Evolutionary conservation across 2,329 filamentous ascomycete genomes (phyloP).

Genomic region (Pestalotiopsis fici): DNA sequence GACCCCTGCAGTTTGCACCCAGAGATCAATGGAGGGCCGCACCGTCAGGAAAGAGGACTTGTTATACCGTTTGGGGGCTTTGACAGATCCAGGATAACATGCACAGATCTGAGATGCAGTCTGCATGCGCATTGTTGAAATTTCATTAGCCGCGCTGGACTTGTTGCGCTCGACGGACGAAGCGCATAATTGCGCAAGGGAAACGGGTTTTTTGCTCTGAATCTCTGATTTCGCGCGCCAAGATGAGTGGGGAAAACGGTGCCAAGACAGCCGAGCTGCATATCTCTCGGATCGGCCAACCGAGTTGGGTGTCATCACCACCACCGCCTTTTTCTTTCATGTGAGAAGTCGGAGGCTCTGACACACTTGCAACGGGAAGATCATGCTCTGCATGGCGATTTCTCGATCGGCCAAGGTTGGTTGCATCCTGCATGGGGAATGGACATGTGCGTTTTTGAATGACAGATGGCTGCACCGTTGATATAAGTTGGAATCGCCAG

Average conservation of each 20-base stretch:
- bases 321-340: not conserved
- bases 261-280: not conserved
- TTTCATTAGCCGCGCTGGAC: not conserved
- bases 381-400: not conserved
- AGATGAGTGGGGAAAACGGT: not conserved
- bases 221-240: not conserved
- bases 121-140: not conserved
- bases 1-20: not conserved
- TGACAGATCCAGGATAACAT: not conserved
- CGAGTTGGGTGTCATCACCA: conserved; percentile 3
- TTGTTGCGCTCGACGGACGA: not conserved
- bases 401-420: not conserved
- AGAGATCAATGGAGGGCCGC: not conserved
- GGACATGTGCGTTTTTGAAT: not conserved
- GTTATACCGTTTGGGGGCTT: not conserved
- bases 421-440: not conserved
- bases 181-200: not conserved
- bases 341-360: conserved; percentile 1
- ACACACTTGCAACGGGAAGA: conserved; percentile 5
- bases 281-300: not conserved
- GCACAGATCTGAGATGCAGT: not conserved
- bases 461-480: not conserved
- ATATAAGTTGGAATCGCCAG: not conserved
- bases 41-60: not conserved
- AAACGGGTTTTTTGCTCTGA: not conserved